Evolutionary conservation across 1,284 basidiomycete species (phyloP).

Genomic region (Moniliophthora roreri): DNA sequence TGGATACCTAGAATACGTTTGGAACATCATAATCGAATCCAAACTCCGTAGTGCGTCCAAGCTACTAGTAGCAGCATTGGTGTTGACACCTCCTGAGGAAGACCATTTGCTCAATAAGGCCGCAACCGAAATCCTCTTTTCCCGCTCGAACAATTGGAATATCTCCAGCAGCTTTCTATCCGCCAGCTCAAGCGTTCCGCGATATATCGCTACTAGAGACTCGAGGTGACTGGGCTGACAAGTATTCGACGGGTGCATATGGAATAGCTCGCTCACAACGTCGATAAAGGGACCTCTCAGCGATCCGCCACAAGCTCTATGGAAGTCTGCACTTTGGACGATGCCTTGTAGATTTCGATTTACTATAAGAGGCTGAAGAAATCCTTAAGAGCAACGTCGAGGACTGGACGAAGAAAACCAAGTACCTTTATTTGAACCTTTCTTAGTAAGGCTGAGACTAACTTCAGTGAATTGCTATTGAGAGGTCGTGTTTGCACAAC

Average conservation of each 20-base stretch:
- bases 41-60: slow-evolving; percentile 72
- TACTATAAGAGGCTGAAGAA: slow-evolving; percentile 51
- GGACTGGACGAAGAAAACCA: background rate
- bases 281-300: slow-evolving; percentile 47
- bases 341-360: slow-evolving; percentile 66
- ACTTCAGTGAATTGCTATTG: slow-evolving; percentile 40
- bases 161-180: slow-evolving; percentile 74
- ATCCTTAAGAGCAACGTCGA: slow-evolving; percentile 15
- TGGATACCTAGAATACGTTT: slow-evolving; percentile 77
- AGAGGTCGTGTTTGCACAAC: slow-evolving; percentile 62
- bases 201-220: slow-evolving; percentile 73
- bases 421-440: slow-evolving; percentile 61
- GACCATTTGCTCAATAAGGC: slow-evolving; percentile 68
- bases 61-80: slow-evolving; percentile 36
- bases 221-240: slow-evolving; percentile 83
- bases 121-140: slow-evolving; percentile 65
- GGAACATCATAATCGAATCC: slow-evolving; percentile 68
- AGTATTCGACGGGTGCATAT: slow-evolving; percentile 74
- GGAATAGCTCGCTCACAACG: slow-evolving; percentile 68
- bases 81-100: slow-evolving; percentile 28
- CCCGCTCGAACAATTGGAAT: slow-evolving; percentile 77
- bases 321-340: slow-evolving; percentile 61
- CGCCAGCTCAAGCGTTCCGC: slow-evolving; percentile 61
- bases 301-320: slow-evolving; percentile 35
- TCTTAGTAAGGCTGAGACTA: slow-evolving; percentile 47